Conservation (phyloP, 1,284 basidiomycete genomes). For the Ganoderma multipileum region DNA sequence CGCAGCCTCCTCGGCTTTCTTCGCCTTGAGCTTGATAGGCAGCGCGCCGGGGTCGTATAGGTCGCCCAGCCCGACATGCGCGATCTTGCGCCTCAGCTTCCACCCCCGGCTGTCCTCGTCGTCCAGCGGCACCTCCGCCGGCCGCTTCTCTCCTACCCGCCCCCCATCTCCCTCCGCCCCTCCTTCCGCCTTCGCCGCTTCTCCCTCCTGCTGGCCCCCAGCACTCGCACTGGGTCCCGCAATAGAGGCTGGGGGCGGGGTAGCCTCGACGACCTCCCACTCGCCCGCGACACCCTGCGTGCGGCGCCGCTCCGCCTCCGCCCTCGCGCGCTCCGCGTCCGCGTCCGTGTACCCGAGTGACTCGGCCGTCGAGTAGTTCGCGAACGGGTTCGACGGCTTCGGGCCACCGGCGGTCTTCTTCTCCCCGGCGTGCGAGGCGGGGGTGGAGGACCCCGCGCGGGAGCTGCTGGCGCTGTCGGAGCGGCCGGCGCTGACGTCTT, state of each 20-base stretch:
- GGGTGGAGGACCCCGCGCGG: constrained; percentile 46
- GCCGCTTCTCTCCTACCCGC: constrained; percentile 41
- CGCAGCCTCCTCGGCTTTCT: constrained; percentile 50
- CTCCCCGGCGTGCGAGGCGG: constrained; percentile 42
- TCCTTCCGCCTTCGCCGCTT: background rate
- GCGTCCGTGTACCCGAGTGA: constrained; percentile 83
- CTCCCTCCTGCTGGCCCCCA: background rate
- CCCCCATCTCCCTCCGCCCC: constrained; percentile 29
- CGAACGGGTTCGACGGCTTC: constrained; percentile 74
- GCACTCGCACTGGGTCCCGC: constrained; percentile 27
- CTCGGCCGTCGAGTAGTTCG: constrained; percentile 88
- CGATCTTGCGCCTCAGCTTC: constrained; percentile 70
- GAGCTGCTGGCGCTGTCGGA: constrained; percentile 46
- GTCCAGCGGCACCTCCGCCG: constrained; percentile 43
- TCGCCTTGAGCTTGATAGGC: constrained; percentile 65
- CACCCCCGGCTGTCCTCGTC: constrained; percentile 66
- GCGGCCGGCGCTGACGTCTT: constrained; percentile 75
- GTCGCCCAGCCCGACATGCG: constrained; percentile 64
- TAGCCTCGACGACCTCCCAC: constrained; percentile 79
- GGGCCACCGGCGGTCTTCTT: constrained; percentile 47
- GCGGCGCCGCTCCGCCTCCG: constrained; percentile 63
- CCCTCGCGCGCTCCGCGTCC: constrained; percentile 64
- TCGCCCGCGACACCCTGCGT: constrained; percentile 80
- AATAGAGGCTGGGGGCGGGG: constrained; percentile 13
- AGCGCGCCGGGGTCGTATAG: constrained; percentile 77